Evolutionary conservation across 108 stramenopile species (phyloP), one percentile per base, ranked within the genome.

Genomic region (Cyclotella sp.): DNA sequence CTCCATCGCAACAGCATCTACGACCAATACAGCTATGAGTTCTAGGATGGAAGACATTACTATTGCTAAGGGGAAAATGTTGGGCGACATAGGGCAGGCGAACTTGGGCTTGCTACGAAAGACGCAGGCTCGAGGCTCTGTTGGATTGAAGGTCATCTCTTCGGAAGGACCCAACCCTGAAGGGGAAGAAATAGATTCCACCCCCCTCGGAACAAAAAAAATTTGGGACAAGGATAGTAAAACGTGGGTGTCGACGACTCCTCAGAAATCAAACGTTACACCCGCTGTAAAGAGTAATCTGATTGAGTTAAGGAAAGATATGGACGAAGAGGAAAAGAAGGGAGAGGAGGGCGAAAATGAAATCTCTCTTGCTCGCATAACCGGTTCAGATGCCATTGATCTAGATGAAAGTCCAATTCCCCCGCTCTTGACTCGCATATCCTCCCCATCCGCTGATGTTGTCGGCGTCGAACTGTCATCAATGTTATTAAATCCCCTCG

Each of bases 351-450:
- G 12, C 3, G 46, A 64, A 9, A 55, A 43, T 28, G n/a, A 45
- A 45, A 49, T 51, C 63, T 51, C 40, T 41, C 63, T 68, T 14
- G 51, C 52, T 8, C 51, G 53, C 14, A 11, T 68, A 4, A 68
- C 68, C 2, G 26, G 10, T 11, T 26, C 69, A 0, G 55, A 70
- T 16, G 55, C 7, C 8, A 43, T 26, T 9, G 55, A 70, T 9
- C 22, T 53, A 19, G 40, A 43, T 16, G 55, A 72, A 51, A 52
- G 51, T 39, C 70, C 77, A 46, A 49, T 64, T 9, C 70, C 69
- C 7, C 77, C 77, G 19, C 44, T 70, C 34, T 18, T 72, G 47
- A 65, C 70, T 43, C 63, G 70, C 22, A 34, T 78, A 41, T 66
- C 70, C 8, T 78, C 77, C 34, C 54, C 70, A 34, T 61, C 60